A percentile compares a stretch with the other conserved stretches of the same genome.
phyloP scores from a whole-genome alignment of 2,329 filamentous ascomycete species.

The Zymoseptoria crescenta region DNA sequence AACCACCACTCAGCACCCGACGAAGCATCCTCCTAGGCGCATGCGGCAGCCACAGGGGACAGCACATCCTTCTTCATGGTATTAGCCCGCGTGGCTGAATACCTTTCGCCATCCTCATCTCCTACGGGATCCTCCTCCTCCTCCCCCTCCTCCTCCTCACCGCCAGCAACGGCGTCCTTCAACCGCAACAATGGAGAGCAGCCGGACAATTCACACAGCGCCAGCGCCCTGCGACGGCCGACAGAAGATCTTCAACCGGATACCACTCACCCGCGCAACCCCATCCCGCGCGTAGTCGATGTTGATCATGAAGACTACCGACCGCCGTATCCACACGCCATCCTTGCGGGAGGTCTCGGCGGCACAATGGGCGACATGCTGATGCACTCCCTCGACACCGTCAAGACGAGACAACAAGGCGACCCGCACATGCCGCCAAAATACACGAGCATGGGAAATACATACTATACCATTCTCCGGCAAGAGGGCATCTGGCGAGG shows the following conservation, averaged over 20 bases:
- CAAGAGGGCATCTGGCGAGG: constrained; percentile 84
- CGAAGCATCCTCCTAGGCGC: constrained; percentile 1
- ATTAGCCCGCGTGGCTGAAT: constrained; percentile 43
- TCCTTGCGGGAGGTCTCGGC: constrained; percentile 89
- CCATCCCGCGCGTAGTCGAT: constrained; percentile 4
- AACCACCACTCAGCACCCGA: background rate
- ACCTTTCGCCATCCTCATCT: constrained; percentile 32
- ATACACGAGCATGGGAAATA: constrained; percentile 82
- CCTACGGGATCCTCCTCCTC: background rate
- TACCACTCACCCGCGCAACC: constrained; percentile 9
- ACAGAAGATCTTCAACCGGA: constrained; percentile 29
- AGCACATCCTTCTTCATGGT: constrained; percentile 35
- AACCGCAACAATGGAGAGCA: constrained; percentile 30
- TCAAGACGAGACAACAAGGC: constrained; percentile 96
- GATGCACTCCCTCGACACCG: constrained; percentile 98
- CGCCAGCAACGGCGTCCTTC: constrained; percentile 20
- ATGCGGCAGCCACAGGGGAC: constrained; percentile 16
- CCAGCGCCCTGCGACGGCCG: constrained; percentile 25
- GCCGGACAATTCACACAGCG: background rate
- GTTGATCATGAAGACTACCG: constrained; percentile 36
- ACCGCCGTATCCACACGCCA: constrained; percentile 51
- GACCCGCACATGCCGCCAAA: constrained; percentile 88
- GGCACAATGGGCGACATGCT: constrained; percentile 92
- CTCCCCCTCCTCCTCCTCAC: constrained; percentile 4
- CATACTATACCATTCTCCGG: constrained; percentile 85